Conservation (phyloP, 1,284 basidiomycete species). For the Wallemia mellicola region DNA sequence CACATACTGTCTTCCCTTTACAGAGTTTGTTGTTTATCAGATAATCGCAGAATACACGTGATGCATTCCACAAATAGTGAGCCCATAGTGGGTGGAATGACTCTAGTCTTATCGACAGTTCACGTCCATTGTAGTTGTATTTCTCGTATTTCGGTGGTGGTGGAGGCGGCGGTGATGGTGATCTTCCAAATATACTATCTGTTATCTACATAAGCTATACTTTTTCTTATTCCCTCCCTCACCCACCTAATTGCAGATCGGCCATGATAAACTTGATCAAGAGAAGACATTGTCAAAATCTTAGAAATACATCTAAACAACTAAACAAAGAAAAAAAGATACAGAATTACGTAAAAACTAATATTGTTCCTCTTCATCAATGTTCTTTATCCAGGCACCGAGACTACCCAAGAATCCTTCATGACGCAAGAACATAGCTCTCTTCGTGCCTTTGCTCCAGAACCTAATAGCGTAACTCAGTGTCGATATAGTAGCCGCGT, state of each 20-base stretch:
- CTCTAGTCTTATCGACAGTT: background rate
- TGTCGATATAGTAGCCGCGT: slow-evolving; percentile 87
- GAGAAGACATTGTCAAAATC: too few species aligned
- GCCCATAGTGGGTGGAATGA: background rate
- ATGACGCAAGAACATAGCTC: slow-evolving; percentile 83
- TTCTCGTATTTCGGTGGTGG: background rate
- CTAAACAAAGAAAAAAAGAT: background rate
- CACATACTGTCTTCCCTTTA: slow-evolving; percentile 25
- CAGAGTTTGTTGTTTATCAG: background rate
- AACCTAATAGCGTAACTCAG: slow-evolving; percentile 97
- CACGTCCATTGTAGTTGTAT: background rate
- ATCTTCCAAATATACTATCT: background rate
- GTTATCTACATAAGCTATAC: background rate
- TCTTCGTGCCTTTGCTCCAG: slow-evolving; percentile 95
- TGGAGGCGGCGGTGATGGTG: background rate
- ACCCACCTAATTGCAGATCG: background rate
- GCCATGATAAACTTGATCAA: background rate
- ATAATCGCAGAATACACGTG: background rate
- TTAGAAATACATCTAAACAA: too few species aligned
- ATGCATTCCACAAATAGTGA: background rate
- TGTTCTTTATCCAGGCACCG: slow-evolving; percentile 89
- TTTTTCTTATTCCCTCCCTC: background rate
- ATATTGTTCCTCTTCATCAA: slow-evolving; percentile 16
- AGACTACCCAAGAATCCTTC: slow-evolving; percentile 87
- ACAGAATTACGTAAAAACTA: background rate